Conservation (phyloP, 225 moss, liverwort and hornwort genomes). For the Rhytidiadelphus loreus region DNA sequence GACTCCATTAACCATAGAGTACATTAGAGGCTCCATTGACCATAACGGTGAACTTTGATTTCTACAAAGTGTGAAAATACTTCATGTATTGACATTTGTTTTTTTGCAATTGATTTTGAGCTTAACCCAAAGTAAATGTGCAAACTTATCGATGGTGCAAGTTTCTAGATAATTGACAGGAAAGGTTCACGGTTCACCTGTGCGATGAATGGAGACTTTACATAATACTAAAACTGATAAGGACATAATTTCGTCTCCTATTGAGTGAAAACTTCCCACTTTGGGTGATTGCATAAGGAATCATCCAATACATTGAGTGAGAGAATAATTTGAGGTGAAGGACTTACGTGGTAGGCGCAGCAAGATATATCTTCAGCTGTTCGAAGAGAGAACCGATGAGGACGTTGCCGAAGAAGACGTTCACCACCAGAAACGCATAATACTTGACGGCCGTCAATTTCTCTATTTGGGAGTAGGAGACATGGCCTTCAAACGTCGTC, state of each 20-base stretch:
- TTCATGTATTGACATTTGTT: background rate
- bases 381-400: constrained; percentile 67
- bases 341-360: constrained; percentile 51
- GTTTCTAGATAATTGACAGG: background rate
- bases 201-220: background rate
- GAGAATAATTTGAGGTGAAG: background rate
- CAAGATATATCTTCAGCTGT: constrained; percentile 48
- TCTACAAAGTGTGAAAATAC: background rate
- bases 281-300: background rate
- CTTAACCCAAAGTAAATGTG: background rate
- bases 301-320: background rate
- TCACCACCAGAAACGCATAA: constrained; percentile 64
- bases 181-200: background rate
- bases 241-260: background rate
- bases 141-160: background rate
- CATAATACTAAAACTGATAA: background rate
- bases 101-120: background rate
- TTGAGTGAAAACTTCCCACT: background rate
- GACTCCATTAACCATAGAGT: background rate
- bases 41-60: background rate
- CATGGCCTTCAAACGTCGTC: constrained; percentile 71
- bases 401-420: constrained; percentile 85
- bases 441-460: constrained; percentile 53
- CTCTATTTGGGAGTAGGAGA: constrained; percentile 72
- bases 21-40: background rate